phyloP scores from a whole-genome alignment of 2,329 filamentous ascomycete genomes.

The Graphilbum ipis-grandicollis region DNA sequence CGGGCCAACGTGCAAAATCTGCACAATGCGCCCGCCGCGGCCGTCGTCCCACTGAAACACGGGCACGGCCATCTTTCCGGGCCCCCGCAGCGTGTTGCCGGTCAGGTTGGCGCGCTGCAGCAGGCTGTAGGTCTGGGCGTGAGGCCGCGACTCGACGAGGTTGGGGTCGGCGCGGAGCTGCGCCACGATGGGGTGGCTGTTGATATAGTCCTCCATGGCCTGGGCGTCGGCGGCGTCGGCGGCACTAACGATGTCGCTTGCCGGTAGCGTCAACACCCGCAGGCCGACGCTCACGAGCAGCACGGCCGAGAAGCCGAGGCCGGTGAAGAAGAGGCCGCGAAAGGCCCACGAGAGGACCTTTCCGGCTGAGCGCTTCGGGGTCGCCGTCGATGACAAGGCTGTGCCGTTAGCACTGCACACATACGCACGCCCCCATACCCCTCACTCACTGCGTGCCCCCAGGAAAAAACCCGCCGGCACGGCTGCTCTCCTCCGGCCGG shows the following conservation, averaged over 20 bases:
- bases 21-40: conserved; percentile 50
- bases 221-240: conserved; percentile 32
- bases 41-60: conserved; percentile 62
- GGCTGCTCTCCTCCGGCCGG: no score
- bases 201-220: conserved; percentile 57
- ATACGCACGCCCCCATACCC: no score
- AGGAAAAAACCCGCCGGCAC: no score
- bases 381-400: no score
- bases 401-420: no score
- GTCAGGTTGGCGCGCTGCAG: conserved; percentile 65
- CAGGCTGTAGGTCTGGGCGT: conserved; percentile 63
- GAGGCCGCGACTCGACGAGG: conserved; percentile 63
- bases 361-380: not conserved
- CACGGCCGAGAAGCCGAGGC: not conserved
- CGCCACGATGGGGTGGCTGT: conserved; percentile 53
- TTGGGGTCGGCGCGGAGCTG: conserved; percentile 46
- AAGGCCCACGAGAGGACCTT: not conserved
- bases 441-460: no score
- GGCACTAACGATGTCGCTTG: conserved; percentile 22
- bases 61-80: conserved; percentile 62
- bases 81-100: conserved; percentile 58
- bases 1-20: conserved; percentile 59
- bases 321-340: conserved; percentile 1
- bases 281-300: not conserved
- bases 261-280: not conserved